phyloP scores from a whole-genome alignment of 495 filamentous ascomycete species.

The Copromyces sp. region DNA sequence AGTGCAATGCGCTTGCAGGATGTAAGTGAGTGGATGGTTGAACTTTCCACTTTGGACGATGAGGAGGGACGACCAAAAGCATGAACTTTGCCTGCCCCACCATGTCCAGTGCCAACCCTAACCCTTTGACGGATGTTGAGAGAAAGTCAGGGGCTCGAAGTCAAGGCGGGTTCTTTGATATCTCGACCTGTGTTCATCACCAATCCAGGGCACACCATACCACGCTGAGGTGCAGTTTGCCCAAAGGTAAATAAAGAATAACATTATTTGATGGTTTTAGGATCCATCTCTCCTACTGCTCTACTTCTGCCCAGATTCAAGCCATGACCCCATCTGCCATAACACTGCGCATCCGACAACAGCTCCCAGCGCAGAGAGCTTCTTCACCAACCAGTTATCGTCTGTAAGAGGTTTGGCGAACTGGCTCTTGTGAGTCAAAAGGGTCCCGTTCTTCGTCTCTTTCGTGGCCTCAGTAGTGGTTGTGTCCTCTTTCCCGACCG shows the following conservation, averaged over 20 bases:
- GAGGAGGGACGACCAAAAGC: background rate
- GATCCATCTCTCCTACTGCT: background rate
- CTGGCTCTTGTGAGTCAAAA: constrained; percentile 26
- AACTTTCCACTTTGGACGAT: background rate
- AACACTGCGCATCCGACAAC: constrained; percentile 56
- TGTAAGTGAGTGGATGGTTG: background rate
- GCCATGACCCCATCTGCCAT: constrained; percentile 52
- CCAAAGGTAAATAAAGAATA: background rate
- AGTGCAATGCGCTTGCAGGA: background rate
- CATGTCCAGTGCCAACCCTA: background rate
- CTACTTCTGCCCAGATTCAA: constrained; percentile 25
- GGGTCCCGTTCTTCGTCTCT: constrained; percentile 18
- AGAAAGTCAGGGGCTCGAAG: background rate
- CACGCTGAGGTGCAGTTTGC: background rate
- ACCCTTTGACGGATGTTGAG: background rate
- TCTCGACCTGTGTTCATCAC: background rate
- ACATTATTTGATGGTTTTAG: background rate
- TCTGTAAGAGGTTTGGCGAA: constrained; percentile 53
- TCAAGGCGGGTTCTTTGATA: background rate
- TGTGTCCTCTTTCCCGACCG: constrained; percentile 17
- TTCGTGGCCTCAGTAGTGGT: constrained; percentile 25
- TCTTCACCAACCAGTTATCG: constrained; percentile 60
- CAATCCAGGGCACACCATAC: background rate
- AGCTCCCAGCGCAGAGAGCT: constrained; percentile 52
- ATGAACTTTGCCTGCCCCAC: background rate